Percentiles rank a stretch among this genome's conserved stretches.
phyloP scores from a whole-genome alignment of 139 green algal genomes.

The Coccomyxa sp. region DNA sequence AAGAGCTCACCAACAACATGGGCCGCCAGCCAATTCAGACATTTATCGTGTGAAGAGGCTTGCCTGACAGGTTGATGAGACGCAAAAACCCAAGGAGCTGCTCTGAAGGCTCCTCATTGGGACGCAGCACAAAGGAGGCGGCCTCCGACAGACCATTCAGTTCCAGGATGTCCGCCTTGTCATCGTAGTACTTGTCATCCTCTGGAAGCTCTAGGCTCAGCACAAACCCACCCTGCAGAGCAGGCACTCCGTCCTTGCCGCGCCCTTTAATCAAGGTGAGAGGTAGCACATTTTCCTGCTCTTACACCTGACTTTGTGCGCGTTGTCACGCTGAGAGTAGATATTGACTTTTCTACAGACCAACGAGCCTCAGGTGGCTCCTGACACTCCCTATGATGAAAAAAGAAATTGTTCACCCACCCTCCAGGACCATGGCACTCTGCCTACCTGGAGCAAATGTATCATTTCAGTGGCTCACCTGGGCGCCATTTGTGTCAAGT shows the following conservation, averaged over 20 bases:
- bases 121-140: conserved; percentile 44
- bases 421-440: too few relatives aligned
- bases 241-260: too few relatives aligned
- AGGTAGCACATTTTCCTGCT: background rate
- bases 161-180: conserved; percentile 91
- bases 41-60: background rate
- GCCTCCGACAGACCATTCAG: conserved; percentile 45
- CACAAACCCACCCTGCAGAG: conserved; percentile 60
- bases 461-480: background rate
- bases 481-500: conserved; percentile 35
- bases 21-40: background rate
- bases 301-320: background rate
- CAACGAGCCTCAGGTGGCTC: too few relatives aligned
- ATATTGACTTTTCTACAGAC: too few relatives aligned
- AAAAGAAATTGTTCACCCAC: too few relatives aligned
- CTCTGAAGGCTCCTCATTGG: conserved; percentile 23
- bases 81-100: conserved; percentile 79
- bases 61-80: conserved; percentile 65
- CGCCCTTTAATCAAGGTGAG: too few relatives aligned
- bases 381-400: too few relatives aligned
- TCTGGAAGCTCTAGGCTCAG: conserved; percentile 69
- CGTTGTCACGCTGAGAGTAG: too few relatives aligned
- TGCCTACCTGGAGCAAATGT: too few relatives aligned
- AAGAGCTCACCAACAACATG: too few relatives aligned
- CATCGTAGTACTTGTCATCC: conserved; percentile 67